Percentiles rank a stretch among this genome's conserved stretches.
phyloP scores from a whole-genome alignment of 78 protist genomes.

The Dictyostelium discoideum region DNA sequence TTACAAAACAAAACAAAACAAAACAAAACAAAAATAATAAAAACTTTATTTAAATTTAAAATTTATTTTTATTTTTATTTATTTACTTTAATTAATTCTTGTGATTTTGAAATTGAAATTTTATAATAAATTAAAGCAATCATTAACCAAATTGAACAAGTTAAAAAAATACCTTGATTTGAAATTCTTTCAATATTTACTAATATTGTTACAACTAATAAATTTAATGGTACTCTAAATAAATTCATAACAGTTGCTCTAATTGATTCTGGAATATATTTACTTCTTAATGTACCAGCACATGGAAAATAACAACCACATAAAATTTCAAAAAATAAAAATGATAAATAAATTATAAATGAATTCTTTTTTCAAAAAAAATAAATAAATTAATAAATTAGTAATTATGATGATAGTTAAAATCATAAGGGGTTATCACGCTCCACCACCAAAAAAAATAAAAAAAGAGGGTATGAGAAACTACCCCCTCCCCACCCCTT shows the following conservation, averaged over 20 bases:
- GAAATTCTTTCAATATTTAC: constrained; percentile 17
- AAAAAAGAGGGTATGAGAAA: too few species aligned
- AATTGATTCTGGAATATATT: constrained; percentile 88
- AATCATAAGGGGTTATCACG: too few species aligned
- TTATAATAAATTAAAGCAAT: neutral
- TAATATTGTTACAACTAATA: constrained; percentile 87
- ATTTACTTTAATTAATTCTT: neutral
- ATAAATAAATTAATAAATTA: neutral
- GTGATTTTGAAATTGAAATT: neutral
- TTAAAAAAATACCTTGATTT: constrained; percentile 6
- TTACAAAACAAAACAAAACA: neutral
- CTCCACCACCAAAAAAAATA: too few species aligned
- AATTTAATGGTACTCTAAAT: constrained; percentile 95
- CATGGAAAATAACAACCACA: constrained; percentile 94
- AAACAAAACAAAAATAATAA: neutral
- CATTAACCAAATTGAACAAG: constrained; percentile 49
- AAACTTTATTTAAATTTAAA: too few species aligned
- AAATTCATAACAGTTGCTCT: constrained; percentile 92
- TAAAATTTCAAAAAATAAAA: constrained; percentile 90
- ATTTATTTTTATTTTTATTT: neutral
- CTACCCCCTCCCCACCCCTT: too few species aligned
- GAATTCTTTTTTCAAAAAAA: constrained; percentile 10
- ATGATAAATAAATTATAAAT: constrained; percentile 46
- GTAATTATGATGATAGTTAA: neutral
- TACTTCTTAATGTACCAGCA: constrained; percentile 79